These are phyloP conservation scores for Candida pseudocylindracea DNA, from an alignment of 1,139 yeast species.

Conservation along the genomic window DNA sequence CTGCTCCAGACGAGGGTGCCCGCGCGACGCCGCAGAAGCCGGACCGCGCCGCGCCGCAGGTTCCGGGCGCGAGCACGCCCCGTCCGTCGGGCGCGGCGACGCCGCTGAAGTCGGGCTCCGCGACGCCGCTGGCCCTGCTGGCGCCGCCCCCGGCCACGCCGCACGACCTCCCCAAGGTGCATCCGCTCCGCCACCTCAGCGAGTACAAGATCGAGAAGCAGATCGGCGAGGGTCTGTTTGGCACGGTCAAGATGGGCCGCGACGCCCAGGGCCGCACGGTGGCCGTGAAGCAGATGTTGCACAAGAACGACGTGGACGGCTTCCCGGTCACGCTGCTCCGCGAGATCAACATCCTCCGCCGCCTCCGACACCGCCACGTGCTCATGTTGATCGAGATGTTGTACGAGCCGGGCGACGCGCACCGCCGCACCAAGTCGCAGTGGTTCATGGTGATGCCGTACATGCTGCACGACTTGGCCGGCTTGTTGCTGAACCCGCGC, in stretches of 20 bases:
- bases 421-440: conserved; percentile 19
- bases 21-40: no score
- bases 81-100: no score
- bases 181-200: conserved; percentile 10
- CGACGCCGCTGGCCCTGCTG: no score
- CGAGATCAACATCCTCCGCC: conserved; percentile 69
- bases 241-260: conserved; percentile 23
- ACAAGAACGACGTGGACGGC: conserved; percentile 74
- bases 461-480: conserved; percentile 85
- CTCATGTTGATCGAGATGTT: conserved; percentile 70
- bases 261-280: conserved; percentile 12
- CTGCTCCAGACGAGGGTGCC: no score
- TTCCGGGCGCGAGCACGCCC: no score
- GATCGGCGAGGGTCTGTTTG: conserved; percentile 25
- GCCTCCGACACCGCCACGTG: conserved; percentile 46
- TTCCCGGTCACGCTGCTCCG: conserved; percentile 92
- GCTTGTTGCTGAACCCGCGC: conserved; percentile 72
- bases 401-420: conserved; percentile 22
- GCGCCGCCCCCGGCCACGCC: no score
- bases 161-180: neutral
- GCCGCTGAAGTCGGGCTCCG: no score
- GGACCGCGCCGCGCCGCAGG: no score
- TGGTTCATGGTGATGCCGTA: conserved; percentile 87
- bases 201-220: conserved; percentile 15
- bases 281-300: conserved; percentile 54